Percentiles rank a stretch among this genome's conserved stretches.
These are phyloP conservation scores for Filosporella fistucella DNA, from an alignment of 495 filamentous ascomycete genomes.

Conservation along the genomic window DNA sequence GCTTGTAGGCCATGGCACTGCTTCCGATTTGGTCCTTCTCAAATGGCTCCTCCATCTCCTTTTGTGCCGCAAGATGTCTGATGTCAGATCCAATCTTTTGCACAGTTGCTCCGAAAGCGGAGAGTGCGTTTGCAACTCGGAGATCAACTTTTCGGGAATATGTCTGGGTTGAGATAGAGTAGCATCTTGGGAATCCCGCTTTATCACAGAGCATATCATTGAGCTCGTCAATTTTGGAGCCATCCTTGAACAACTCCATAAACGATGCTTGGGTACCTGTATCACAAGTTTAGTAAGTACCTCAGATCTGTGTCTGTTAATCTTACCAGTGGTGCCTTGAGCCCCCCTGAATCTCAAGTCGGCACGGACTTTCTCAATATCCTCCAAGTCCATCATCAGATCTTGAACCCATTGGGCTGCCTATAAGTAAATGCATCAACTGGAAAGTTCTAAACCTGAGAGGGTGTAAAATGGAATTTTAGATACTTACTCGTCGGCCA, in stretches of 20 bases:
- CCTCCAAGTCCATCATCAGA: constrained; percentile 78
- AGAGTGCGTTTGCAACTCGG: constrained; percentile 72
- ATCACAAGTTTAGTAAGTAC: background rate
- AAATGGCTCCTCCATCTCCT: constrained; percentile 91
- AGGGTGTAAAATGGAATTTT: too few species aligned
- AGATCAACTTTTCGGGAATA: constrained; percentile 84
- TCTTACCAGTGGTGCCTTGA: constrained; percentile 70
- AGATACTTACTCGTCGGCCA: constrained; percentile 71
- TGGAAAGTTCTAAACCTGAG: too few species aligned
- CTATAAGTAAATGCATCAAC: too few species aligned
- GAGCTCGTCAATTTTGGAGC: constrained; percentile 70
- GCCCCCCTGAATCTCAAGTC: constrained; percentile 76
- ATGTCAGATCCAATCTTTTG: constrained; percentile 73
- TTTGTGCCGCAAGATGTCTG: constrained; percentile 65
- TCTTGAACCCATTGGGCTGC: constrained; percentile 69
- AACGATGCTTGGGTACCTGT: constrained; percentile 23
- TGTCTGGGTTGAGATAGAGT: constrained; percentile 66
- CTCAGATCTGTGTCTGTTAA: constrained; percentile 6
- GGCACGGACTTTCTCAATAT: constrained; percentile 69
- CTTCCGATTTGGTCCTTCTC: constrained; percentile 70
- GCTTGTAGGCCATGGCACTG: constrained; percentile 75
- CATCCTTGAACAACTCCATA: constrained; percentile 70
- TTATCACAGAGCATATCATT: constrained; percentile 79
- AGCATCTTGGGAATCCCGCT: constrained; percentile 73
- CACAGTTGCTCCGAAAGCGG: constrained; percentile 77